Percentiles rank a stretch among this genome's conserved stretches.
Conservation (phyloP, 2,329 filamentous ascomycete species). For the Botrytis deweyae region DNA sequence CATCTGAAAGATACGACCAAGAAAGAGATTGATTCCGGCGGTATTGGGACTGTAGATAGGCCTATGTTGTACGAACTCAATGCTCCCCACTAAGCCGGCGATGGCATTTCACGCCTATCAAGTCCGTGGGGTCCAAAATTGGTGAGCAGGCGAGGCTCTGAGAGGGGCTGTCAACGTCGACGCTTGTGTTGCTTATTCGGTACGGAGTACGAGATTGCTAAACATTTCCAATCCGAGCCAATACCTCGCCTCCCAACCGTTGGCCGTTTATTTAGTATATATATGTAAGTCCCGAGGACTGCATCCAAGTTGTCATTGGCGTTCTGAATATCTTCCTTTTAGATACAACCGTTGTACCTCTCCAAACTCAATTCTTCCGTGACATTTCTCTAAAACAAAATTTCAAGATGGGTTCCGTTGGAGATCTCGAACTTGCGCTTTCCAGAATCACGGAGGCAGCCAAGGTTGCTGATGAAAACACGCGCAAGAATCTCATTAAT, state of each 20-base stretch:
- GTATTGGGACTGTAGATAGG: not conserved
- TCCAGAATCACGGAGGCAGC: not conserved
- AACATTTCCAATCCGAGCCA: not conserved
- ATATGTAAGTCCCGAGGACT: not conserved
- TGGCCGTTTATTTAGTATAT: not conserved
- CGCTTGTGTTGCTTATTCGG: not conserved
- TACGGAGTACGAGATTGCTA: not conserved
- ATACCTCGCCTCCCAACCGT: not conserved
- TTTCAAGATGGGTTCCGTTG: conserved; percentile 1
- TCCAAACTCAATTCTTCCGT: not conserved
- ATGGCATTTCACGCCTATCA: not conserved
- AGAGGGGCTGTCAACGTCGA: not conserved
- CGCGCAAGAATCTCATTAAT: not conserved
- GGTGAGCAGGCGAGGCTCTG: not conserved
- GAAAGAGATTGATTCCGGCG: not conserved
- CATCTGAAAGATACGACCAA: not conserved
- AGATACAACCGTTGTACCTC: not conserved
- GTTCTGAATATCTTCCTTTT: not conserved
- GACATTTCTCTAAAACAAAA: not conserved
- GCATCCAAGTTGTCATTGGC: too few species aligned
- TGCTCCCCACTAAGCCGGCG: too few species aligned
- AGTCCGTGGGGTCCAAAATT: not conserved
- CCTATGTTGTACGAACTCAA: not conserved
- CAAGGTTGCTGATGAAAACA: not conserved
- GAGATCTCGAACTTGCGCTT: conserved; percentile 1